Base-by-base conservation (phyloP, 1,284 basidiomycete species). In the Cutaneotrichosporon mucoides region DNA sequence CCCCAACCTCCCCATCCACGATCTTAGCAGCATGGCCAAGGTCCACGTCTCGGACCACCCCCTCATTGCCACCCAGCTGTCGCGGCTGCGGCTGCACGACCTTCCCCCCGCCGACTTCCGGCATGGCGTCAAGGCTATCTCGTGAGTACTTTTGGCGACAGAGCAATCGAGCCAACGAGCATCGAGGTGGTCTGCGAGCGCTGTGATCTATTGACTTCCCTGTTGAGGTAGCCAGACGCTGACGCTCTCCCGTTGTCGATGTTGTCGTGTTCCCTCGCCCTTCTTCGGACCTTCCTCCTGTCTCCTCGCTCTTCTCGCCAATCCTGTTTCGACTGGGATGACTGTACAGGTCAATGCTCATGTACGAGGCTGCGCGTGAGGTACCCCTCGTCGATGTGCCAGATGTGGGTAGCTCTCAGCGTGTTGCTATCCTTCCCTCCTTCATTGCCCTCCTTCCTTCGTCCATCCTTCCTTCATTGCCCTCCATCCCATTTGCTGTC, bases 101-200 rank as follows among this genome's bases (percentile, higher is more conserved):
- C 73, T 76, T 37, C 66, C 70, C 4, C 63, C 69, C 13, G 71
- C 72, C 55, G 73, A 76, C 55, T 76, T 75, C 50, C 66, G 74
- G 24, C 70, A 72, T 43, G 70, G 71, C n/a, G 57, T 75, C 57
- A 66, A 66, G 54, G 59, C 66, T 12, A 67, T 75, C 38, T 64
- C 67, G 73, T 72, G 61, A 49, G 73, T 68, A 24, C 24, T 24
- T 24, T 24, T 24, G 24, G 24, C 24, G 24, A 24, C 24, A 24
- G 24, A 24, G 24, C 24, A 24, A 24, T 24, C 24, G 24, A 24
- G 24, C 24, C 24, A 24, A 24, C 24, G 24, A 24, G 24, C 24
- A 24, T 24, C 24, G 24, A 24, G 24, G 24, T 24, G 24, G 24
- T 24, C 24, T 24, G 24, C 24, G 24, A 24, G 24, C 24, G 24